Conservation (phyloP, 2,329 filamentous ascomycete genomes). For the Thelonectria olida region DNA sequence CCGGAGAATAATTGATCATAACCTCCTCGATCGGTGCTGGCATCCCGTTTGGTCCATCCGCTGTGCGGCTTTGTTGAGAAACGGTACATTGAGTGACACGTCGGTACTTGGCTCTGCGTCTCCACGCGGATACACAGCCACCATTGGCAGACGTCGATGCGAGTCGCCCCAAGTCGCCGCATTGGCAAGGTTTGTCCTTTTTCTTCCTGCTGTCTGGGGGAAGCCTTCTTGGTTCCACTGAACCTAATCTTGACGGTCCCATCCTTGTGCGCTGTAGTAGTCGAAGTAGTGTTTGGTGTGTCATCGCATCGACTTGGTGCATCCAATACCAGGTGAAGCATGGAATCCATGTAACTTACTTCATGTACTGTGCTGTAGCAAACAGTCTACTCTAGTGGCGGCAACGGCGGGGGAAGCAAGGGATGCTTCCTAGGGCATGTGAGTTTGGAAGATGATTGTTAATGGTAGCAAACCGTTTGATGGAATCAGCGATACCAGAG, state of each 20-base stretch:
- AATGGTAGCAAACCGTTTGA: neutral
- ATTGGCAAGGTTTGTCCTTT: neutral
- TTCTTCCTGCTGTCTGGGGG: neutral
- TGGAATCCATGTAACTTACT: too few species aligned
- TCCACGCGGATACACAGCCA: conserved; percentile 11
- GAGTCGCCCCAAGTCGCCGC: conserved; percentile 12
- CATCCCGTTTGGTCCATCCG: conserved; percentile 9
- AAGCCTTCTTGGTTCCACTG: conserved; percentile 22
- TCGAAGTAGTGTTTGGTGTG: neutral
- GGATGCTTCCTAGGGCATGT: too few species aligned
- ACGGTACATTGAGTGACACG: conserved; percentile 9
- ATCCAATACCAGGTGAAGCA: neutral
- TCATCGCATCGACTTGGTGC: neutral
- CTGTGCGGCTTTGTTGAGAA: neutral
- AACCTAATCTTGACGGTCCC: conserved; percentile 44
- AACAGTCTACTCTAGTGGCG: neutral
- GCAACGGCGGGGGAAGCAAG: conserved; percentile 1
- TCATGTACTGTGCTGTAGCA: neutral
- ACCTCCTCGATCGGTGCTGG: conserved; percentile 7
- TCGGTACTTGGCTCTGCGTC: conserved; percentile 2
- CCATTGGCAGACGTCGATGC: conserved; percentile 1
- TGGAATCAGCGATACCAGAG: neutral
- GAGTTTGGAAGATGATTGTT: too few species aligned
- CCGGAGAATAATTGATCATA: neutral
- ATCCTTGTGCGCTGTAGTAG: neutral